Evolutionary conservation across 106 monocot genomes (phyloP).

Genomic region (Dioscorea zingiberensis): DNA sequence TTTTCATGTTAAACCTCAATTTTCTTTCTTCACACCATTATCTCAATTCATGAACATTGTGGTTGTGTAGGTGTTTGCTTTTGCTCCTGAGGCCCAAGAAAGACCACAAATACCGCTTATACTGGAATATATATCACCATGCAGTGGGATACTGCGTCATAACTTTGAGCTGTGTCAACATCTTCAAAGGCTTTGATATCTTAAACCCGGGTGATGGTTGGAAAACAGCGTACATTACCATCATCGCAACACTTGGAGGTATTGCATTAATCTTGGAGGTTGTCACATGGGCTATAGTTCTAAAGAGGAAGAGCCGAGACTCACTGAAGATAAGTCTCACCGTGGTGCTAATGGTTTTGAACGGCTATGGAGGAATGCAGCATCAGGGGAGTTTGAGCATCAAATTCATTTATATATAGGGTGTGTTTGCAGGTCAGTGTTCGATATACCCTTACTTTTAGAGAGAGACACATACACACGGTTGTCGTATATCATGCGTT

Average conservation of each 20-base stretch:
- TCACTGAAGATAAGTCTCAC: conserved; percentile 31
- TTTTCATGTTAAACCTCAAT: no score
- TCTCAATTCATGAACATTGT: no score
- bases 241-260: conserved; percentile 41
- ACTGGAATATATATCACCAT: conserved; percentile 91
- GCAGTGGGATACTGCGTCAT: conserved; percentile 67
- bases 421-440: background rate
- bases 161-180: conserved; percentile 61
- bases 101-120: conserved; percentile 67
- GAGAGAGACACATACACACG: background rate
- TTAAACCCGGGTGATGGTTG: conserved; percentile 50
- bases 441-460: background rate
- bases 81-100: conserved; percentile 78
- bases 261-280: conserved; percentile 53
- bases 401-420: background rate
- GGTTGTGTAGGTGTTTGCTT: conserved; percentile 61
- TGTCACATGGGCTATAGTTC: conserved; percentile 60
- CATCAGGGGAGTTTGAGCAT: conserved; percentile 8
- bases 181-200: conserved; percentile 84
- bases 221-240: conserved; percentile 66
- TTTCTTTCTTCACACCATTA: no score
- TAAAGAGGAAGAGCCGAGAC: conserved; percentile 25
- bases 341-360: conserved; percentile 24
- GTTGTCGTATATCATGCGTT: background rate
- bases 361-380: conserved; percentile 17